Evolutionary conservation across 2,329 filamentous ascomycete genomes (phyloP), one percentile per base, ranked within the genome.

Genomic region (Teratosphaeria pseudoeucalypti): DNA sequence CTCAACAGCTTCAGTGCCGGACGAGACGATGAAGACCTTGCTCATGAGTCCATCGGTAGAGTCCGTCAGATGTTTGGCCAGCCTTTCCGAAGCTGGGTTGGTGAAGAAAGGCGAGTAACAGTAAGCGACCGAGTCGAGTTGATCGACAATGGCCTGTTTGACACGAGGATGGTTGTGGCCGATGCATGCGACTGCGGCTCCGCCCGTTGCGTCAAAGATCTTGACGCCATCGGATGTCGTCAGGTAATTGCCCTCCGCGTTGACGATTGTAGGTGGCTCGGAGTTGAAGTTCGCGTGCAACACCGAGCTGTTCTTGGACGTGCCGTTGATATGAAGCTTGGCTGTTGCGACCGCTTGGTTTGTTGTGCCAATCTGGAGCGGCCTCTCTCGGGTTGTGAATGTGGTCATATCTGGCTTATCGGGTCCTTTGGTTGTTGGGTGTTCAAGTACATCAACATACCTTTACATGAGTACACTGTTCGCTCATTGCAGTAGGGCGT

Each of bases 51-150:
- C 47, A 7, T 58, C 29, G 19, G 52, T 82, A 0, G 76, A 77
- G 14, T 75, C 71, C 27, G 78, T 68, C 16, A 84, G 64, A 4
- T 76, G 70, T 0, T 67, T 65, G 3, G 78, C 80, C n/a, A 83
- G 72, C 2, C 80, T 76, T 58, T 84, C 80, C 1, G 78, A 76
- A 1, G 77, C 72, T 2, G 76, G 68, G 0, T 78, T 82, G 1
- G 76, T 77, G 65, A 83, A 87, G 63, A 81, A 81, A 2, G 79
- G 72, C 0, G 82, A 79, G 43, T 82, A 77, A 27, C 81, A 79
- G 53, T 86, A 87, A 0, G 77, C 73, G 1, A 85, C 73, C 39
- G 81, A 72, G 55, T 80, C 76, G 59, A 86, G 74, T 64, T 89
- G 86, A 11, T 75, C 65, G 2, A 74, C 71, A 37, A 88, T 79